Conservation (phyloP, 768 basidiomycete genomes). For the Rhodotorula graminis region DNA sequence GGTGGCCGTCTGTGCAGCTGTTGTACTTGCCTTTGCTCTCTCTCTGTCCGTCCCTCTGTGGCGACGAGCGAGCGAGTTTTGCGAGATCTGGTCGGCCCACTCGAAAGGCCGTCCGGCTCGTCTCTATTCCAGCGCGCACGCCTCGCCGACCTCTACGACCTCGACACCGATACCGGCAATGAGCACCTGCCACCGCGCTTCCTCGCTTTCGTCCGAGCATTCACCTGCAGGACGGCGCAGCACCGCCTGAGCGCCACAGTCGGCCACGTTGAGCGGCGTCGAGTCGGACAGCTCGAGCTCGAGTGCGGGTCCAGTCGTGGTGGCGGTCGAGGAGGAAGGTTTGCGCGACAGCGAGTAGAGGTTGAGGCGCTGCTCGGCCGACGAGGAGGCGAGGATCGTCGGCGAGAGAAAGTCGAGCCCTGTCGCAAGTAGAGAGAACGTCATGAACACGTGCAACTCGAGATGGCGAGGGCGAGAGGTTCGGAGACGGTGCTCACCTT, state of each 20-base stretch:
- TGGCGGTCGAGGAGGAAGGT: neutral
- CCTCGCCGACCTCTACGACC: neutral
- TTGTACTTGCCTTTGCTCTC: too few relatives aligned
- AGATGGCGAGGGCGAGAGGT: neutral
- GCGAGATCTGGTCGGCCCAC: too few relatives aligned
- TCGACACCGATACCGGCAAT: conserved; percentile 8
- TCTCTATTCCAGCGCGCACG: too few relatives aligned
- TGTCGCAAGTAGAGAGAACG: neutral
- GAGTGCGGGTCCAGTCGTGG: neutral
- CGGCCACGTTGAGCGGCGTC: conserved; percentile 14
- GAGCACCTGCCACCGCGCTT: neutral
- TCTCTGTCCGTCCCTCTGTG: too few relatives aligned
- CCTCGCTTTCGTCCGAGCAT: neutral
- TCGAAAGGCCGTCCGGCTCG: too few relatives aligned
- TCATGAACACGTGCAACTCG: too few relatives aligned
- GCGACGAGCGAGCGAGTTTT: too few relatives aligned
- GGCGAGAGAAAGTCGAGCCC: conserved; percentile 15
- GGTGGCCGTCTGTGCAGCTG: too few relatives aligned
- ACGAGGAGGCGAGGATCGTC: conserved; percentile 10
- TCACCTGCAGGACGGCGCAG: neutral
- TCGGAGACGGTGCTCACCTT: neutral
- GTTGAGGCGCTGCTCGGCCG: conserved; percentile 24
- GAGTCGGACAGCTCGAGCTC: neutral
- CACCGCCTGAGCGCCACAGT: conserved; percentile 7
- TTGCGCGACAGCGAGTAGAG: neutral